phyloP scores from a whole-genome alignment of 495 filamentous ascomycete genomes.

The Durotheca rogersii region DNA sequence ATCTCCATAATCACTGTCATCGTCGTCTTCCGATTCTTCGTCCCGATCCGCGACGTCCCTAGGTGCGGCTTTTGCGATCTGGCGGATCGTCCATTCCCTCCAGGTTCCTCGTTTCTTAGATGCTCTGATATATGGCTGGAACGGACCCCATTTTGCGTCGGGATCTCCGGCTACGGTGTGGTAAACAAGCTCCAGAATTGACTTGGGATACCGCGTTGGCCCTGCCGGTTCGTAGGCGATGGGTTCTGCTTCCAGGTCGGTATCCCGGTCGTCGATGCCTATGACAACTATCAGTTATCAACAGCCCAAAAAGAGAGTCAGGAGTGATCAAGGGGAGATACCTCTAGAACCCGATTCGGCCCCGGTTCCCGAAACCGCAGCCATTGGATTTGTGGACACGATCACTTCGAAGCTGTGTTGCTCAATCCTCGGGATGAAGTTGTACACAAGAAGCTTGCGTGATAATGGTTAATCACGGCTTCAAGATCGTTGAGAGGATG shows the following conservation, averaged over 20 bases:
- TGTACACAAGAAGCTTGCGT: not conserved
- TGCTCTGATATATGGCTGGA: conserved; percentile 16
- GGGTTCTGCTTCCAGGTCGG: not conserved
- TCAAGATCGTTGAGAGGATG: too few species aligned
- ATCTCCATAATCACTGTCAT: not conserved
- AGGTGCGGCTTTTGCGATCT: conserved; percentile 12
- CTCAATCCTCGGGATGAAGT: not conserved
- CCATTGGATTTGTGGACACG: not conserved
- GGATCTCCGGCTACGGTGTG: conserved; percentile 7
- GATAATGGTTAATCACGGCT: too few species aligned
- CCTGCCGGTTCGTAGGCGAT: not conserved
- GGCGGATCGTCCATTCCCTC: conserved; percentile 19
- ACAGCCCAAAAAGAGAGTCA: too few species aligned
- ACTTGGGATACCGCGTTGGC: conserved; percentile 4
- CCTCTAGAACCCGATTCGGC: not conserved
- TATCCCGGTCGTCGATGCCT: not conserved
- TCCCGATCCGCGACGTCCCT: not conserved
- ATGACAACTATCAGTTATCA: too few species aligned
- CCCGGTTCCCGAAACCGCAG: not conserved
- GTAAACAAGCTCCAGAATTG: conserved; percentile 3
- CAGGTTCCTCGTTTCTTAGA: conserved; percentile 10
- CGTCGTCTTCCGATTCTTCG: not conserved
- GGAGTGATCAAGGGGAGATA: not conserved
- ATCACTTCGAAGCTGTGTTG: not conserved
- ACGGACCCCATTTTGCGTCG: conserved; percentile 28